Percentiles rank a stretch among this genome's conserved stretches.
phyloP scores from a whole-genome alignment of 1,139 yeast genomes.

The Saccharomycopsis hybrid region DNA sequence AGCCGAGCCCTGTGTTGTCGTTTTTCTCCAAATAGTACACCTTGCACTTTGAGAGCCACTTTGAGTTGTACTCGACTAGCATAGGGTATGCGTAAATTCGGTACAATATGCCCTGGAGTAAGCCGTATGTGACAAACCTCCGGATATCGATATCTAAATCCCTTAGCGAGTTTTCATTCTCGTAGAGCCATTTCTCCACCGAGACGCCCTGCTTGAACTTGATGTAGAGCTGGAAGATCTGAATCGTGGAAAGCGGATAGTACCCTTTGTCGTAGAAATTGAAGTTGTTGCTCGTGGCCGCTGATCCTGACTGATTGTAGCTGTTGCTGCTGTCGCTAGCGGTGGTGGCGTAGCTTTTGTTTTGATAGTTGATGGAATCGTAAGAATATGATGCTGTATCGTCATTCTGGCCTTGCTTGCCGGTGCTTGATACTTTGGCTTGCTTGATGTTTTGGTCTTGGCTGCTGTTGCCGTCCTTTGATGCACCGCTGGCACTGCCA shows the following conservation, averaged over 20 bases:
- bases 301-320: conserved; percentile 8
- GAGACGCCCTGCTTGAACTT: conserved; percentile 75
- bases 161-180: conserved; percentile 50
- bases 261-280: conserved; percentile 7
- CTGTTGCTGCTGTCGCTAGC: conserved; percentile 6
- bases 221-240: conserved; percentile 68
- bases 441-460: not conserved
- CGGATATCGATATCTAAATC: conserved; percentile 74
- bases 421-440: no score
- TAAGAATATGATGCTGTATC: not conserved
- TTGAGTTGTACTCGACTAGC: conserved; percentile 26
- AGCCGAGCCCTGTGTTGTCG: not conserved
- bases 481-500: not conserved
- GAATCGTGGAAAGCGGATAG: conserved; percentile 53
- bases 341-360: not conserved
- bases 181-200: conserved; percentile 73
- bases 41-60: conserved; percentile 18
- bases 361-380: not conserved
- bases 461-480: not conserved
- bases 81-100: conserved; percentile 76
- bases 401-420: no score
- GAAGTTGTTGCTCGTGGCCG: no score
- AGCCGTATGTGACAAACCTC: conserved; percentile 81
- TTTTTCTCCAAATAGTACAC: conserved; percentile 16
- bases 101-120: conserved; percentile 73